Conservation (phyloP, 495 filamentous ascomycete genomes). For the Opeltia flavorubescens region DNA sequence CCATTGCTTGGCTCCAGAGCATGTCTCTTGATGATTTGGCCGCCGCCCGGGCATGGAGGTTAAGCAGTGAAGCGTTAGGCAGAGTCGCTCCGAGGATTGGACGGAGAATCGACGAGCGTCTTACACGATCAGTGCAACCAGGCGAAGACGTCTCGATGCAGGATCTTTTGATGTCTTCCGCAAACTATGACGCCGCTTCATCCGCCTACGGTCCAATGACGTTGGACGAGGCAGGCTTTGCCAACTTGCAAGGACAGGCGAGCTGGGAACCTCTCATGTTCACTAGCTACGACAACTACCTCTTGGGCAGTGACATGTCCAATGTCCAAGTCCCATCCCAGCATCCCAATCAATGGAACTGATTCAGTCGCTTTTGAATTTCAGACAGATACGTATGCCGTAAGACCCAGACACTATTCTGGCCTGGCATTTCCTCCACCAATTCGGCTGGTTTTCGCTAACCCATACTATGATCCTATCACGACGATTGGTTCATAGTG, state of each 20-base stretch:
- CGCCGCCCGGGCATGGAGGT: constrained; percentile 41
- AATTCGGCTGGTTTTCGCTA: too few species aligned
- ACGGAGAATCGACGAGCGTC: constrained; percentile 4
- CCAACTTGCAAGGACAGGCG: background rate
- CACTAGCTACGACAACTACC: background rate
- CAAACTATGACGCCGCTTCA: background rate
- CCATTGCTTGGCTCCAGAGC: constrained; percentile 37
- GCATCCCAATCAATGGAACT: too few species aligned
- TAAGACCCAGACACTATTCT: background rate
- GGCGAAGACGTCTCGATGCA: background rate
- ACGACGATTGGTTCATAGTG: too few species aligned
- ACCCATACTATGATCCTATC: too few species aligned
- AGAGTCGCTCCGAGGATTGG: constrained; percentile 22
- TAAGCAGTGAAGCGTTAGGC: constrained; percentile 33
- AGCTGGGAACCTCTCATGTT: background rate
- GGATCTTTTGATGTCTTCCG: background rate
- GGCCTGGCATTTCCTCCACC: too few species aligned
- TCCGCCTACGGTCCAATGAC: background rate
- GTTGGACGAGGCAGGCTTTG: background rate
- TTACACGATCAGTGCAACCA: background rate
- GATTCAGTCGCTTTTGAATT: too few species aligned
- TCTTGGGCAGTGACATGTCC: background rate
- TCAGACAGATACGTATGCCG: too few species aligned
- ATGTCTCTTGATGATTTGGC: constrained; percentile 41
- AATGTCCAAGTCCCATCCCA: too few species aligned